A percentile compares a stretch with the other conserved stretches of the same genome.
phyloP scores from a whole-genome alignment of 140 eudicot species.

The Erigeron philadelphicus region DNA sequence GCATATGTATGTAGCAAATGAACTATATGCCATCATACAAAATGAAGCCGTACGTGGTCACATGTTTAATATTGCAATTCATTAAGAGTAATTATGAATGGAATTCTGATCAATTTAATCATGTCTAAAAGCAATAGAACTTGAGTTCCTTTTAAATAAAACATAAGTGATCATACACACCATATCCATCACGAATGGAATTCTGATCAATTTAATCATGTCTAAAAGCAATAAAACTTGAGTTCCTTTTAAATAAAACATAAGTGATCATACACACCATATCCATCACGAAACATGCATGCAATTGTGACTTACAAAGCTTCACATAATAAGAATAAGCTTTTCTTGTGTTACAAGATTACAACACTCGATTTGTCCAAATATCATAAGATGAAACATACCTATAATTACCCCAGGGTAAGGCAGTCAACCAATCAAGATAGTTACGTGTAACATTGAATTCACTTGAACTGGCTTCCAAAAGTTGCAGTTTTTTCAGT shows the following conservation, averaged over 20 bases:
- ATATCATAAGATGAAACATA: conserved; percentile 19
- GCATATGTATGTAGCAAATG: conserved; percentile 5
- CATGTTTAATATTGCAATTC: background rate
- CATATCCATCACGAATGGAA: background rate
- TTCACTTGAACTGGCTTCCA: conserved; percentile 99
- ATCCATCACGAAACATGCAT: conserved; percentile 13
- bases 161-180: background rate
- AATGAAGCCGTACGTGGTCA: background rate
- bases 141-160: background rate
- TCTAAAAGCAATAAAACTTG: conserved; percentile 1
- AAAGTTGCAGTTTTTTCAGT: conserved; percentile 73
- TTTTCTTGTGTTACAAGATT: background rate
- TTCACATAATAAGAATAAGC: conserved; percentile 6
- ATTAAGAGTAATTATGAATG: background rate
- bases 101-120: background rate
- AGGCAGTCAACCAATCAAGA: conserved; percentile 98
- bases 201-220: conserved; percentile 10
- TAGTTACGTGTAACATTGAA: conserved; percentile 94
- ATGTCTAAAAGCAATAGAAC: conserved; percentile 11
- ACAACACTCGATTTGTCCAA: background rate
- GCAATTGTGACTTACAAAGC: background rate
- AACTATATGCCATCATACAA: conserved; percentile 8
- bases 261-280: background rate
- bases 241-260: background rate
- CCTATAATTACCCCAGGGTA: conserved; percentile 99